Evolutionary conservation across 2,329 filamentous ascomycete genomes (phyloP), one percentile per base, ranked within the genome.

Genomic region (Ceratocystis colombiana): DNA sequence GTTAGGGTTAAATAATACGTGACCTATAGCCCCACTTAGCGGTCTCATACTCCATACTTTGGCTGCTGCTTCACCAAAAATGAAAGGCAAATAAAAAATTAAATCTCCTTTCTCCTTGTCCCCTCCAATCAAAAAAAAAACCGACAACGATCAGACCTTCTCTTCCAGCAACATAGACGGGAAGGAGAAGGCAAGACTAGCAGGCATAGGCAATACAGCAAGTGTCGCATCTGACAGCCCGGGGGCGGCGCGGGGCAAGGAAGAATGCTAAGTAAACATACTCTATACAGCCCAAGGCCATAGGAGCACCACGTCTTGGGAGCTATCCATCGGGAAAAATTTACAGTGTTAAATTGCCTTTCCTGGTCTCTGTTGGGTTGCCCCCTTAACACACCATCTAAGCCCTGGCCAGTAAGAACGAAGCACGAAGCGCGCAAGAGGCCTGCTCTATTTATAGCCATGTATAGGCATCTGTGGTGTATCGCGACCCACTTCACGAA

Each of bases 201-300:
- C 55, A 59, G 55, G 55, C 55, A 59, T 59, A 59, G 12, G 55
- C 55, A 59, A 59, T 30, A 59, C 55, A 59, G 55, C 20, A 59
- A 59, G 55, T 59, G 55, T 59, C 55, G 55, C 55, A 59, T 59
- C 55, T 59, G 55, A 59, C 55, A 59, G 55, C 55, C 15, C 55
- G 55, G 55, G 55, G 55, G 53, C 6, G 53, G 53, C 53, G 55
- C 55, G 55, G 55, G 28, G 55, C 48, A 41, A 41, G 33, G 33
- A 10, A 37, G 37, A 41, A 12, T 41, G 10, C 10, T 41, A 12
- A 41, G 37, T 41, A 41, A 41, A 41, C 37, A 41, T 15, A 41
- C 37, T 41, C 10, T 41, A 30, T 25, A 33, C 53, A 59, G 28
- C 3, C 53, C 25, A 28, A 10, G 8, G 22, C 10, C 8, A 37